A percentile compares a stretch with the other conserved stretches of the same genome.
Conservation (phyloP, 2,329 filamentous ascomycete genomes). For the Ambrosiella xylebori region DNA sequence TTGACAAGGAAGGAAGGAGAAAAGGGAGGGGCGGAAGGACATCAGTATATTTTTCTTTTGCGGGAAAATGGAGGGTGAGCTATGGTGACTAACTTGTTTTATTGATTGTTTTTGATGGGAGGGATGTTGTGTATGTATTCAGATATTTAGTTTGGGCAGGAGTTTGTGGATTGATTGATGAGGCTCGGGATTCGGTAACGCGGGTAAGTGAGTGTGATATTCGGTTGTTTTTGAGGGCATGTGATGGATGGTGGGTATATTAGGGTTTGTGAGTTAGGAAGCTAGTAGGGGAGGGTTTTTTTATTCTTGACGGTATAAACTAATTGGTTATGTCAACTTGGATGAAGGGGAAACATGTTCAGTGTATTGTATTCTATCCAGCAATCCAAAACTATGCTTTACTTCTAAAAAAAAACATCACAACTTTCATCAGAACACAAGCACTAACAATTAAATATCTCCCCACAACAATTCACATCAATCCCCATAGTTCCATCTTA, state of each 20-base stretch:
- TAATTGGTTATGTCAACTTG: no score
- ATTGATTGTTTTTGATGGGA: neutral
- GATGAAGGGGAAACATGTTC: no score
- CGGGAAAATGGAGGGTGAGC: neutral
- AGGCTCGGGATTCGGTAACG: slow-evolving; percentile 7
- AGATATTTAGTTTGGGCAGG: neutral
- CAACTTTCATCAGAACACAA: no score
- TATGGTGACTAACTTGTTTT: neutral
- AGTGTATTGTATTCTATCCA: no score
- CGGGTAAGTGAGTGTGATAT: neutral
- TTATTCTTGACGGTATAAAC: no score
- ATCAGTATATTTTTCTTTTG: neutral
- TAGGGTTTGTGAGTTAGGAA: neutral
- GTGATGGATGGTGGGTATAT: neutral
- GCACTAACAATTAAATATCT: no score
- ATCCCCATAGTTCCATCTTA: neutral
- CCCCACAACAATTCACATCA: neutral
- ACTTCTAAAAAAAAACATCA: no score
- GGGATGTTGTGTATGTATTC: neutral
- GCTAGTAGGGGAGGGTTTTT: neutral
- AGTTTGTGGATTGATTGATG: neutral
- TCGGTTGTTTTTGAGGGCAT: neutral
- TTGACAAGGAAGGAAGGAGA: neutral
- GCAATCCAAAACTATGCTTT: no score
- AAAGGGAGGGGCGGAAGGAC: neutral